Percentiles rank a stretch among this genome's conserved stretches.
Conservation (phyloP, 805 yeast genomes). For the Torulaspora indica region DNA sequence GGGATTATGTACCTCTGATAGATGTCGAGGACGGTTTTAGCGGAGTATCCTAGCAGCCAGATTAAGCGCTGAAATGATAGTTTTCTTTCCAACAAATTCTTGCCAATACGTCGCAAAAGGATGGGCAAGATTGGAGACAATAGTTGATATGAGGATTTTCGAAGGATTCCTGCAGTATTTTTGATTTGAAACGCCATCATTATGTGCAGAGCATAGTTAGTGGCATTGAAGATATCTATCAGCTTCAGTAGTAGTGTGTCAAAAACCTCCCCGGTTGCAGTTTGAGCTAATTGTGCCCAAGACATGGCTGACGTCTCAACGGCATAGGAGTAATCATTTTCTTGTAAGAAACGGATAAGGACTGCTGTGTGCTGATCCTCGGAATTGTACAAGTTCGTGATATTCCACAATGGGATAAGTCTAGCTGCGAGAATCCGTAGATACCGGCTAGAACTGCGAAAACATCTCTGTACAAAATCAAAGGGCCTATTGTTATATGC, state of each 20-base stretch:
- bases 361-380: conserved; percentile 43
- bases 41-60: conserved; percentile 58
- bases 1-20: conserved; percentile 77
- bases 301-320: conserved; percentile 58
- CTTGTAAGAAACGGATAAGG: conserved; percentile 42
- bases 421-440: conserved; percentile 51
- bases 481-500: conserved; percentile 26
- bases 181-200: conserved; percentile 64
- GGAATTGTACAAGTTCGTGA: conserved; percentile 39
- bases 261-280: conserved; percentile 61
- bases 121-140: conserved; percentile 75
- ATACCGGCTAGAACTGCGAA: conserved; percentile 47
- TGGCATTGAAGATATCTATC: conserved; percentile 60
- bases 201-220: conserved; percentile 54
- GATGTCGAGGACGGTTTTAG: conserved; percentile 56
- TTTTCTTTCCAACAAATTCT: conserved; percentile 46
- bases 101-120: conserved; percentile 59
- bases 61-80: conserved; percentile 56
- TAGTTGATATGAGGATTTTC: conserved; percentile 70
- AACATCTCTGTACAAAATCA: conserved; percentile 39
- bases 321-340: conserved; percentile 38
- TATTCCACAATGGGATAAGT: conserved; percentile 47
- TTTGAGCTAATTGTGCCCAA: conserved; percentile 60
- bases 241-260: conserved; percentile 62
- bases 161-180: conserved; percentile 51